Evolutionary conservation across 345 rosid species (phyloP).

Genomic region (Lenwebbia sp.): DNA sequence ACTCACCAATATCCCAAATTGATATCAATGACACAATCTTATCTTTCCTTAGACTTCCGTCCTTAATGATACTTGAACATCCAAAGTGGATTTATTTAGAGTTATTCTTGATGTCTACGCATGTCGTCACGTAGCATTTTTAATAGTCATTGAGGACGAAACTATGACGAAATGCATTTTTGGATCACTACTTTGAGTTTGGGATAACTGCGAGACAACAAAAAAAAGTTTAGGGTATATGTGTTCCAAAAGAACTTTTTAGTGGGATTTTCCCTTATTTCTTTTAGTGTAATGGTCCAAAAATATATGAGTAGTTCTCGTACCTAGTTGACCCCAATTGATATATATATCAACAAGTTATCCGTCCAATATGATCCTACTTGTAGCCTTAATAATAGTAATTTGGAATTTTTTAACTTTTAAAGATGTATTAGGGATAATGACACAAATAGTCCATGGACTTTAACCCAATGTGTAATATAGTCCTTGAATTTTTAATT

Average conservation of each 20-base stretch:
- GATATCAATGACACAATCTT: neutral
- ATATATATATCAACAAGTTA: neutral
- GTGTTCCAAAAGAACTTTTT: neutral
- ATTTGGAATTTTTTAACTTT: too few species aligned
- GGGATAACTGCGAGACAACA: neutral
- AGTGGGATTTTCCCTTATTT: neutral
- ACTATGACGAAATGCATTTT: too few species aligned
- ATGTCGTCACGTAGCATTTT: rapidly evolving
- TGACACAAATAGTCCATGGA: too few species aligned
- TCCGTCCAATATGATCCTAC: neutral
- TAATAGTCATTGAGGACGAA: neutral
- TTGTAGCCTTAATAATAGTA: too few species aligned
- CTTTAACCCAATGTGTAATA: too few species aligned
- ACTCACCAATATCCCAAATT: neutral
- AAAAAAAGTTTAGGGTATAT: too few species aligned
- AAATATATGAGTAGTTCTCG: neutral
- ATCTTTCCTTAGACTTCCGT: neutral
- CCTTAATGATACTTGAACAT: neutral
- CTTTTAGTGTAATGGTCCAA: neutral
- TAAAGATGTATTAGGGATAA: too few species aligned
- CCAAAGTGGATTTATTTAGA: neutral
- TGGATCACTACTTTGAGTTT: neutral
- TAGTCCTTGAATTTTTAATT: too few species aligned
- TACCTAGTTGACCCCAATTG: neutral
- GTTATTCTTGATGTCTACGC: neutral